Evolutionary conservation across 345 rosid genomes (phyloP).

Genomic region (Mallotus nudiflorus): DNA sequence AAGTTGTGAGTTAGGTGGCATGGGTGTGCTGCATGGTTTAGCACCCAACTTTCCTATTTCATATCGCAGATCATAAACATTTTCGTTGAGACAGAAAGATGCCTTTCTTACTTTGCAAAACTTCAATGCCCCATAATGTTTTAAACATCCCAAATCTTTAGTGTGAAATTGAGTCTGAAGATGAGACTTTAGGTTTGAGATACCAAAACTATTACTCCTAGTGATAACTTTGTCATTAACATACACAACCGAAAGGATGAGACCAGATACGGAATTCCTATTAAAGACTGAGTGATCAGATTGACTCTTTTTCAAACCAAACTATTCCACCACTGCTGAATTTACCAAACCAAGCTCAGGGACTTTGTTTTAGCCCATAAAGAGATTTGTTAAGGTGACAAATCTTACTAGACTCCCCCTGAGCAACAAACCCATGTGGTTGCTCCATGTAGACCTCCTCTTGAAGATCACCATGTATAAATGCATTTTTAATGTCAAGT

Average conservation of each 20-base stretch:
- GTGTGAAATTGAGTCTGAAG: not conserved
- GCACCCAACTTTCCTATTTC: not conserved
- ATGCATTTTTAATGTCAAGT: not conserved
- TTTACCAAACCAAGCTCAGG: no score
- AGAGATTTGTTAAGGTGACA: no score
- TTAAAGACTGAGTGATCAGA: not conserved
- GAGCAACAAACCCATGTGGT: no score
- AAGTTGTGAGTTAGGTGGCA: no score
- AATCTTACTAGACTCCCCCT: no score
- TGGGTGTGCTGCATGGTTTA: no score
- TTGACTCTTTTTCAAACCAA: no score
- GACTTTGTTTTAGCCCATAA: no score
- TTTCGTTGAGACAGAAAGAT: not conserved
- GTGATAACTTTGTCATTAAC: not conserved
- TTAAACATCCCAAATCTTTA: not conserved
- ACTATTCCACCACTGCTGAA: no score
- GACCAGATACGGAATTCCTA: not conserved
- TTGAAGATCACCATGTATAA: not conserved
- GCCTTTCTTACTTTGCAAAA: no score
- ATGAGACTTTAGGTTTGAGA: no score
- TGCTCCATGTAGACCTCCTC: no score
- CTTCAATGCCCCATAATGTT: not conserved
- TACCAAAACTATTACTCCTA: not conserved
- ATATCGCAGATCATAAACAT: not conserved
- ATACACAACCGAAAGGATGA: not conserved